A percentile compares a stretch with the other conserved stretches of the same genome.
These are phyloP conservation scores for Alliaria petiolata DNA, from an alignment of 345 rosid genomes.

Conservation along the genomic window DNA sequence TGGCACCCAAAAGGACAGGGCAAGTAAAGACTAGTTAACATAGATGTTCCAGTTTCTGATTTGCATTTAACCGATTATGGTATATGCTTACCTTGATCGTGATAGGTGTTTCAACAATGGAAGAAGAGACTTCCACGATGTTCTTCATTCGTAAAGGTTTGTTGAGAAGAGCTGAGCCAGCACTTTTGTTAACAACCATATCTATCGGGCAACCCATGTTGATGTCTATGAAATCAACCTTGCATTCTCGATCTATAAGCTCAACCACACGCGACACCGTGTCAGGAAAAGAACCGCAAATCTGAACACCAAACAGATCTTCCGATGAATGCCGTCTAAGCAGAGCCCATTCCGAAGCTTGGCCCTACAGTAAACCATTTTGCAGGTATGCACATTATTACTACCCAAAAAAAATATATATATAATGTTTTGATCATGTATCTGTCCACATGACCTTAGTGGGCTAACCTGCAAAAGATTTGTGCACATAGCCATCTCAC, in stretches of 20 bases:
- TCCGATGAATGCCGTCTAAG: constrained; percentile 85
- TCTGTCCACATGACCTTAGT: constrained; percentile 1
- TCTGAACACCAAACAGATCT: constrained; percentile 94
- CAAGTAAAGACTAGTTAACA: background rate
- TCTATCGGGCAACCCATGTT: constrained; percentile 99
- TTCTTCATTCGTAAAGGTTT: constrained; percentile 81
- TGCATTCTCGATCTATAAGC: constrained; percentile 77
- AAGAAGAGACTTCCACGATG: constrained; percentile 62
- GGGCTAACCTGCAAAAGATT: constrained; percentile 78
- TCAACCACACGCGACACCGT: constrained; percentile 68
- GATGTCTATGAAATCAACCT: constrained; percentile 84
- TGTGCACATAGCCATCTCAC: constrained; percentile 99
- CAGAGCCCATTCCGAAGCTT: constrained; percentile 99
- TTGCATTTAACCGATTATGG: background rate
- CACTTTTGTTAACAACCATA: constrained; percentile 84
- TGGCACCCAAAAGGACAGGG: constrained; percentile 27
- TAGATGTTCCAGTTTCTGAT: background rate
- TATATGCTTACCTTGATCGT: constrained; percentile 65
- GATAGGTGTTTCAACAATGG: constrained; percentile 73
- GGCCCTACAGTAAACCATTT: constrained; percentile 51
- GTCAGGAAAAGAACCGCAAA: constrained; percentile 82
- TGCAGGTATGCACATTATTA: constrained; percentile 14
- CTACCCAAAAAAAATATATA: background rate
- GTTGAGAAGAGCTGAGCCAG: constrained; percentile 87
- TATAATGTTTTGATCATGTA: background rate